Evolutionary conservation across 2,329 filamentous ascomycete species (phyloP), one percentile per base, ranked within the genome.

Genomic region (Nigrospora osmanthi): DNA sequence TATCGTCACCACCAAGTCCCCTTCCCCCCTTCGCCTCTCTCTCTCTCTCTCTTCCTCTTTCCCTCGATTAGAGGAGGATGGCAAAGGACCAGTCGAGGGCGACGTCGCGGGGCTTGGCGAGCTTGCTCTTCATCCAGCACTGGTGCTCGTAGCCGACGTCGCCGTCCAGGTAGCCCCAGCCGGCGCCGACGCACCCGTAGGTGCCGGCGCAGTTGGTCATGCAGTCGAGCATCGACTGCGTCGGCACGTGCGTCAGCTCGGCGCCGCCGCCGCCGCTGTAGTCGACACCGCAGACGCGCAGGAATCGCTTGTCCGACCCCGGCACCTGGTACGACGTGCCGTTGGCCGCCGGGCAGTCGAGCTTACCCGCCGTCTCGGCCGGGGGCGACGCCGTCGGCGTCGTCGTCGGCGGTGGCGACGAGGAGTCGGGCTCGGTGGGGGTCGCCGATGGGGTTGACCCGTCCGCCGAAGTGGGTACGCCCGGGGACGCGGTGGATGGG

Each of bases 261-360:
- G 58, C 58, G 11, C 58, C 55, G 19, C 49, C 53, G 2, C 46
- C 47, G n/a, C 64, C 62, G 47, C 57, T 63, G 52, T 69, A 72
- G 55, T 75, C 71, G 44, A 72, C 53, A 30, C 69, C 71, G 54
- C 71, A 75, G 15, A 68, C 43, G 7, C 67, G 69, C 17, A 66
- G 50, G 58, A 75, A 75, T 10, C 47, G 54, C 48, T 65, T 67
- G 9, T 62, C 53, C 4, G 67, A 67, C 10, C 62, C 61, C 1
- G 67, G 63, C 1, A 70, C 68, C 19, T 56, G 43, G 51, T 69
- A 73, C n/a, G 61, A 52, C 2, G 70, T 73, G 43, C 67, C 66
- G 52, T 72, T 72, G 13, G 65, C 61, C 1, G 58, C 60, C 0
- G 71, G 70, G 43, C 71, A 74, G 39, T 63, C 59, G 2, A 60